Evolutionary conservation across 345 rosid genomes (phyloP).

Genomic region (Psidium guajava): DNA sequence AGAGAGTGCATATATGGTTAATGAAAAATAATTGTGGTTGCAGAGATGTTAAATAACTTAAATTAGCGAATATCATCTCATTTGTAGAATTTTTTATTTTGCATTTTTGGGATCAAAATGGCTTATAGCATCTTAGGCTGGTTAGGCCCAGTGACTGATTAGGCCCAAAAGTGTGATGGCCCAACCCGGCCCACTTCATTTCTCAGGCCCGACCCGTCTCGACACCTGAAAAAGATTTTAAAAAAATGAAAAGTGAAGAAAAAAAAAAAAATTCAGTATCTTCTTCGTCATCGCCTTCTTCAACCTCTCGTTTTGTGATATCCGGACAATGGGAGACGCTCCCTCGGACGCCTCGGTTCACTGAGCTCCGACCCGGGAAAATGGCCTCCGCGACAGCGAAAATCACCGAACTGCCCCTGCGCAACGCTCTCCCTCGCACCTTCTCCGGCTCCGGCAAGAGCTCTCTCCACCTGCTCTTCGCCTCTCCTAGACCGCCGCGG

Average conservation of each 20-base stretch:
- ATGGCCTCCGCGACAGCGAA: conserved; percentile 49
- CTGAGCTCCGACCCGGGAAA: background rate
- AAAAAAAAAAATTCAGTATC: background rate
- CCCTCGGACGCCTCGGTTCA: background rate
- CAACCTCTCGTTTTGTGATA: background rate
- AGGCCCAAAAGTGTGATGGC: background rate
- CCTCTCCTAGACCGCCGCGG: conserved; percentile 23
- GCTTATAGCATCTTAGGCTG: no score
- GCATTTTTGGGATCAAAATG: no score
- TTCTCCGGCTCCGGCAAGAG: conserved; percentile 14
- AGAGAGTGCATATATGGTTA: no score
- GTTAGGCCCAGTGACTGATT: background rate
- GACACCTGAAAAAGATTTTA: background rate
- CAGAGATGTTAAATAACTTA: background rate
- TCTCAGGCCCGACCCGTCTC: background rate
- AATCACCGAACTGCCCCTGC: conserved; percentile 64
- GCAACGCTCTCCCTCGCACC: conserved; percentile 38
- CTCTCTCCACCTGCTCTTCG: conserved; percentile 25
- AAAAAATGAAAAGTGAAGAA: background rate
- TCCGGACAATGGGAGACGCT: background rate
- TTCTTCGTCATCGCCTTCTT: background rate
- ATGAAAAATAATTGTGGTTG: background rate
- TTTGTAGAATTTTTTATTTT: background rate
- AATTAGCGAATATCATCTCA: background rate
- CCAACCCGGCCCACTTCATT: background rate